Evolutionary conservation across 495 filamentous ascomycete species (phyloP), one percentile per base, ranked within the genome.

Genomic region (Neurospora sublineolata): DNA sequence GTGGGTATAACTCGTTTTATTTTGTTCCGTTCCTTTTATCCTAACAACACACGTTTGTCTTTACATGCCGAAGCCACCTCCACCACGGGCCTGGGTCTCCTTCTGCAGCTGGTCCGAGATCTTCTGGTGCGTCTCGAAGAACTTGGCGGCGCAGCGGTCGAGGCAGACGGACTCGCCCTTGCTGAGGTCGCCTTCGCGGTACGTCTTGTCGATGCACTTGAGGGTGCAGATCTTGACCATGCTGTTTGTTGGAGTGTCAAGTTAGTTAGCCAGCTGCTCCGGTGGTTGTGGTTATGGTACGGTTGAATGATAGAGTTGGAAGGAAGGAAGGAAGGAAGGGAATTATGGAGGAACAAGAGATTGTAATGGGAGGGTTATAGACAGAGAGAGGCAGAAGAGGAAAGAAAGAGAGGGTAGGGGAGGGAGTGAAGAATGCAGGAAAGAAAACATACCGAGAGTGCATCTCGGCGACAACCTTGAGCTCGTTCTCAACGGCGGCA

Each of bases 111-210:
- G 78, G 71, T 88, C 86, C 58, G 84, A 86, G 64, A 99, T 92
- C 86, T 97, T 98, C 84, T 95, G 87, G 82, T 97, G 93, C 78
- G 97, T 93, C 73, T 99, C 95, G 83, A 99, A 97, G 87, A 97
- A 98, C 85, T 99, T 99, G 78, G 91, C 86, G 42, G 94, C 89
- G 83, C 95, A 99, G 73, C 95, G 92, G 84, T 99, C 95, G 74
- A 99, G 88, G 84, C 95, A 99, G 75, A 98, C 95, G 70, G 91
- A 91, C 84, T 99, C 95, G 85, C 95, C 95, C 85, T 99, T 99
- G 87, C 97, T 95, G 73, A 99, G 89, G 72, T 98, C 96, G 78
- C 87, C 86, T 85, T 99, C 95, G 77, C 93, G 92, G 88, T 98
- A 99, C 73, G 93, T 89, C 75, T 82, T 85, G 72, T 93, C 94